Evolutionary conservation across 495 filamentous ascomycete species (phyloP).

Genomic region (Pyrenopolyporus hunteri): DNA sequence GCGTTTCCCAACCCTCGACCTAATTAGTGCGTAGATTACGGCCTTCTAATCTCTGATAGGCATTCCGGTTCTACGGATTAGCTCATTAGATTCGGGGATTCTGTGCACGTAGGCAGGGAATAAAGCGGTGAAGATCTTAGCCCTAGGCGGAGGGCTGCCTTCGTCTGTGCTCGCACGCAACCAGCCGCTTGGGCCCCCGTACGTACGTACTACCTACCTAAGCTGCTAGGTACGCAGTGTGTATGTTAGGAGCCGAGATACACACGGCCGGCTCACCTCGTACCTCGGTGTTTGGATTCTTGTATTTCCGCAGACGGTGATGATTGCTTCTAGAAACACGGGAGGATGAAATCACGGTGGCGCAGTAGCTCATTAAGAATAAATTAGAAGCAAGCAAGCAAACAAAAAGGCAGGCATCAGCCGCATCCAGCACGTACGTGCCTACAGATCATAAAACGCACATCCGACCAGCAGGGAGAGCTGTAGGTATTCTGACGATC

Average conservation of each 20-base stretch:
- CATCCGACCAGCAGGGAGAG: not conserved
- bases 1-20: slow-evolving; percentile 10
- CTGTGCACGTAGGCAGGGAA: slow-evolving; percentile 18
- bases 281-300: too few relatives aligned
- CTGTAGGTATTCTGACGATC: slow-evolving; percentile 18
- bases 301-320: too few relatives aligned
- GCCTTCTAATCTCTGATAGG: slow-evolving; percentile 8
- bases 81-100: slow-evolving; percentile 2
- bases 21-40: slow-evolving; percentile 6
- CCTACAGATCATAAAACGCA: not conserved
- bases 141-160: slow-evolving; percentile 5
- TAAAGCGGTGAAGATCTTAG: slow-evolving; percentile 24
- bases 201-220: not conserved
- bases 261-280: too few relatives aligned
- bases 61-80: slow-evolving; percentile 29
- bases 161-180: slow-evolving; percentile 3
- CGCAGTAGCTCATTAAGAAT: slow-evolving; percentile 14
- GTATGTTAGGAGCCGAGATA: too few relatives aligned
- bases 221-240: too few relatives aligned
- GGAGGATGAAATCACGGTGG: slow-evolving; percentile 22
- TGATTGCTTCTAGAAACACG: slow-evolving; percentile 13
- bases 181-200: slow-evolving; percentile 14
- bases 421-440: slow-evolving; percentile 11
- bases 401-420: slow-evolving; percentile 2
- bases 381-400: not conserved